Percentiles rank a stretch among this genome's conserved stretches.
Conservation (phyloP, 202 grass and related monocot genomes). For the Hordeum pubiflorum region DNA sequence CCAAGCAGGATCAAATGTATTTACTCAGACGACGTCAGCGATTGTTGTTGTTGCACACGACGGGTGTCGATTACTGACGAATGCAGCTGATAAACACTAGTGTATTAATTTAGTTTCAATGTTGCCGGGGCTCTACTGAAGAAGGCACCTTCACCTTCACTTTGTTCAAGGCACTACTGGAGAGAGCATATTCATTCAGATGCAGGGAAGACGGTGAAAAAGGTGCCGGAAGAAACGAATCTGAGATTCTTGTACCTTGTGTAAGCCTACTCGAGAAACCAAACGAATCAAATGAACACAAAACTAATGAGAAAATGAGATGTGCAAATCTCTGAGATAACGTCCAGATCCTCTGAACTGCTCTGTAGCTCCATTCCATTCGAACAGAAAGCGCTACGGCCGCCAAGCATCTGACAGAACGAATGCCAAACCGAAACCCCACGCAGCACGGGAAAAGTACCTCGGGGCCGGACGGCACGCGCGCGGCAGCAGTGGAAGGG, state of each 20-base stretch:
- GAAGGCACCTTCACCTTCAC: too few species aligned
- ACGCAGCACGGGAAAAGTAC: too few species aligned
- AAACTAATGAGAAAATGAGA: not conserved
- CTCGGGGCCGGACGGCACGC: too few species aligned
- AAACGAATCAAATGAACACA: not conserved
- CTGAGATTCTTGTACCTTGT: not conserved
- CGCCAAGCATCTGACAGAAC: too few species aligned
- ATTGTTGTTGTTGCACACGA: not conserved
- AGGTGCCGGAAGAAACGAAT: not conserved
- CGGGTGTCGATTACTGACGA: not conserved
- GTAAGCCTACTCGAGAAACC: not conserved
- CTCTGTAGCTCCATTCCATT: too few species aligned
- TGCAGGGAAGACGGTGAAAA: slow-evolving; percentile 14
- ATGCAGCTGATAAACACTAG: not conserved
- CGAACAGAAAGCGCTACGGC: too few species aligned
- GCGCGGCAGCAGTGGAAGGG: too few species aligned
- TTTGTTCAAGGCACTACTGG: not conserved
- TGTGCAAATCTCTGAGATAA: not conserved
- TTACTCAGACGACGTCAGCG: not conserved
- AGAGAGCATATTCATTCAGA: not conserved
- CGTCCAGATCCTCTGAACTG: not conserved
- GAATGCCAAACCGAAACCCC: too few species aligned
- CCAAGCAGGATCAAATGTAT: too few species aligned
- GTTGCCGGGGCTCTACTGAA: too few species aligned
- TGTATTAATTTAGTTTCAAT: too few species aligned